A percentile compares a stretch with the other conserved stretches of the same genome.
Evolutionary conservation across 257 asterid species (phyloP).

Genomic region (Plantago ovata): DNA sequence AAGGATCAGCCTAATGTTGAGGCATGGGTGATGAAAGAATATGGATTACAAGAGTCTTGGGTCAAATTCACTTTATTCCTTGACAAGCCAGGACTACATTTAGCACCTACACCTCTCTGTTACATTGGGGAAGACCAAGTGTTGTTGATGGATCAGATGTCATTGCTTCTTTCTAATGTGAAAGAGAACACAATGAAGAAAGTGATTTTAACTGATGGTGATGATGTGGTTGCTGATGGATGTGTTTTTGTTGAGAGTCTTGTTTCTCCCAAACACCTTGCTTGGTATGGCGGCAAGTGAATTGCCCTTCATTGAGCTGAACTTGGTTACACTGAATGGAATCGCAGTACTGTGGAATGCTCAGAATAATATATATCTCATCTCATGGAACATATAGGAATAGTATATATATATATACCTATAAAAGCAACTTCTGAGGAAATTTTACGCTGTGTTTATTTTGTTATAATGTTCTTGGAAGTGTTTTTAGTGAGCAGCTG

Average conservation of each 20-base stretch:
- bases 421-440: too few relatives aligned
- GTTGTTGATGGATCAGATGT: background rate
- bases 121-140: background rate
- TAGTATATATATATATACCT: too few relatives aligned
- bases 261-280: background rate
- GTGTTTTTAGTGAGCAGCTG: too few relatives aligned
- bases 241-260: background rate
- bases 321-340: too few relatives aligned
- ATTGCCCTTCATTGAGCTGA: too few relatives aligned
- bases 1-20: too few relatives aligned
- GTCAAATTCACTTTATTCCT: background rate
- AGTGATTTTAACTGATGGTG: background rate
- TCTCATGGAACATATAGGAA: too few relatives aligned
- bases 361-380: too few relatives aligned
- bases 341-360: too few relatives aligned
- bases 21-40: background rate
- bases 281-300: too few relatives aligned
- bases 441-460: too few relatives aligned
- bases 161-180: background rate
- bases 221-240: background rate
- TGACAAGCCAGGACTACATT: background rate
- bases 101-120: background rate
- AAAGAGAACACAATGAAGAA: background rate
- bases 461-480: too few relatives aligned
- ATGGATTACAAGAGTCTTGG: background rate